Evolutionary conservation across 2,329 filamentous ascomycete genomes (phyloP), one percentile per base, ranked within the genome.

Genomic region (Exophiala xenobiotica): DNA sequence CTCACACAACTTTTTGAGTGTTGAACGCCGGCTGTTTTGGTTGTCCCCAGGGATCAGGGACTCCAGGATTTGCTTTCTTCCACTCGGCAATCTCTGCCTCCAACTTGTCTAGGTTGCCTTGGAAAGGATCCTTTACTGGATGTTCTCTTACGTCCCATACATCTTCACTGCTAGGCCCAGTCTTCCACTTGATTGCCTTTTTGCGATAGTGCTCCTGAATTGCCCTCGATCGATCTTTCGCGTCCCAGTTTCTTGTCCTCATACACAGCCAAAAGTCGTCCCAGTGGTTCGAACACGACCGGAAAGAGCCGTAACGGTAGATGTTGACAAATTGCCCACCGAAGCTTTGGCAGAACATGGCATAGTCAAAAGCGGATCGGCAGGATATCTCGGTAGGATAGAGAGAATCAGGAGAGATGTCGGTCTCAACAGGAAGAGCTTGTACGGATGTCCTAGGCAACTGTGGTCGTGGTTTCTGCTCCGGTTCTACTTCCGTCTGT

Each of bases 251-350:
- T 63, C 86, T 84, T 29, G 84, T 85, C 58, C 88, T 85, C 91
- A 97, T 96, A 77, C 93, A 99, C 74, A 96, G 92, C 88, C 91
- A 95, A 71, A 96, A 97, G 70, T 96, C 88, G 55, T 86, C 81
- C 90, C 92, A 96, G 57, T 90, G 85, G 60, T 95, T 87, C 56
- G 78, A 82, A 77, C 93, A 99, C 3, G 81, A 78, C 38, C 86
- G 82, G 64, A 95, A 74, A 35, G 77, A 74, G 56, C 93, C 93
- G 66, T 90, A 86, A 31, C 93, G 87, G 77, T 97, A 99, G 29
- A 97, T 80, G 64, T 90, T 84, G 64, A 88, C 90, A 77, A 91
- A 96, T 69, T 97, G 91, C 1, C 92, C 90, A 46, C 90, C 60
- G 6, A 96, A 77, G 0, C 87, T 90, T 67, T 93, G 88, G 79